These are phyloP conservation scores for Flammula alnicola DNA, from an alignment of 1,284 basidiomycete genomes.

Conservation along the genomic window DNA sequence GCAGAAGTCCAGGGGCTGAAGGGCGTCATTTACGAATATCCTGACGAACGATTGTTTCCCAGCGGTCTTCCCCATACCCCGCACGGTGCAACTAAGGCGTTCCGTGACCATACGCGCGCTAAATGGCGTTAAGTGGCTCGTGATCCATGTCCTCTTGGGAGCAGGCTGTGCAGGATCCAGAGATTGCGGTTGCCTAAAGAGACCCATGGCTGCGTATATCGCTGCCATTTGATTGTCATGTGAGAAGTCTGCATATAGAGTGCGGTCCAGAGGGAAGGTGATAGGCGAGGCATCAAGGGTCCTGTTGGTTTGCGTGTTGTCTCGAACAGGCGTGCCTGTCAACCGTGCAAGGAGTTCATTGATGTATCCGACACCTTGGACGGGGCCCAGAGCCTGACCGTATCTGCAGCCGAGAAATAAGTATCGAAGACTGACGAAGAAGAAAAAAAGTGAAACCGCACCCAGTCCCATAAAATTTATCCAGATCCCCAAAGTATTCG, in stretches of 20 bases:
- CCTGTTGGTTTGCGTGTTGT: conserved; percentile 79
- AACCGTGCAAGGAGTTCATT: conserved; percentile 87
- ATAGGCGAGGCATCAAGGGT: conserved; percentile 68
- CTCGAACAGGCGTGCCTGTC: conserved; percentile 59
- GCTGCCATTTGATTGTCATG: conserved; percentile 85
- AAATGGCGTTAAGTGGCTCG: conserved; percentile 69
- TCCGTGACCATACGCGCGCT: conserved; percentile 68
- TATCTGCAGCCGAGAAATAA: not conserved
- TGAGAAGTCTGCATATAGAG: conserved; percentile 77
- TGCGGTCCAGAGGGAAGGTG: conserved; percentile 76
- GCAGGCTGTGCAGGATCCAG: conserved; percentile 50
- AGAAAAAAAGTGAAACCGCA: conserved; percentile 36
- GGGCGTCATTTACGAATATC: conserved; percentile 68
- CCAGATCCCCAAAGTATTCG: conserved; percentile 75
- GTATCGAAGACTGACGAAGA: not conserved
- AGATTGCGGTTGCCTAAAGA: conserved; percentile 50
- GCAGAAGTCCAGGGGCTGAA: conserved; percentile 69
- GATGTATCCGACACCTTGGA: conserved; percentile 82
- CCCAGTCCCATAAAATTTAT: conserved; percentile 80
- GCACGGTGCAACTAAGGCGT: conserved; percentile 49
- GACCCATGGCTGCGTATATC: conserved; percentile 75
- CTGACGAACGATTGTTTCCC: conserved; percentile 48
- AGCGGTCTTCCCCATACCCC: conserved; percentile 6
- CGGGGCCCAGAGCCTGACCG: conserved; percentile 53
- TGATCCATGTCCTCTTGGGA: conserved; percentile 55